Conservation (phyloP, 1,139 yeast species). For the Kodamaea plutei region DNA sequence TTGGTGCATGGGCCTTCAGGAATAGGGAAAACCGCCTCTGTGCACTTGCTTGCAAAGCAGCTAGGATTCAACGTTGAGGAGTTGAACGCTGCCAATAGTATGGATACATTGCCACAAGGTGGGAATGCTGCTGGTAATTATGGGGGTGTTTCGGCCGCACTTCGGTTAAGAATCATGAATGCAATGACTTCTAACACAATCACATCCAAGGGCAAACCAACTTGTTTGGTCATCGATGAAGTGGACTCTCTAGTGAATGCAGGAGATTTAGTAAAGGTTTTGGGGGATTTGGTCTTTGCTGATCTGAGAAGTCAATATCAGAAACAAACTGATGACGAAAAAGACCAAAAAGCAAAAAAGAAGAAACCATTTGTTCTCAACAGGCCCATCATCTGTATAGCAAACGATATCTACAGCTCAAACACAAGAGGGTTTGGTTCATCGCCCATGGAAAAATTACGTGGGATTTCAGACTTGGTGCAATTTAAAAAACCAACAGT, state of each 20-base stretch:
- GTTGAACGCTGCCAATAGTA: slow-evolving; percentile 81
- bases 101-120: slow-evolving; percentile 34
- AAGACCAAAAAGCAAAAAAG: slow-evolving; percentile 16
- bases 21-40: slow-evolving; percentile 88
- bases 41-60: slow-evolving; percentile 79
- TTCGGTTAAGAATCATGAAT: slow-evolving; percentile 54
- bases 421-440: slow-evolving; percentile 22
- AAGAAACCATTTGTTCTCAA: slow-evolving; percentile 42
- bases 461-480: slow-evolving; percentile 70
- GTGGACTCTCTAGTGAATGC: slow-evolving; percentile 84
- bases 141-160: slow-evolving; percentile 25
- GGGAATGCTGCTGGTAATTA: slow-evolving; percentile 27
- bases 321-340: slow-evolving; percentile 11
- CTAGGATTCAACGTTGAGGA: slow-evolving; percentile 80
- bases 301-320: slow-evolving; percentile 53
- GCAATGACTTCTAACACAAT: slow-evolving; percentile 66
- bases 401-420: slow-evolving; percentile 78
- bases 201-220: slow-evolving; percentile 55
- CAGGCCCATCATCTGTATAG: slow-evolving; percentile 88
- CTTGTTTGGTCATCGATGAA: slow-evolving; percentile 83
- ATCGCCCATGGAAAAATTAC: slow-evolving; percentile 61
- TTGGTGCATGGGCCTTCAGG: slow-evolving; percentile 93
- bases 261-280: slow-evolving; percentile 65
- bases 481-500: slow-evolving; percentile 56
- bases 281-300: slow-evolving; percentile 55